Evolutionary conservation across 495 filamentous ascomycete species (phyloP).

Genomic region (Podospora pseudocomata): DNA sequence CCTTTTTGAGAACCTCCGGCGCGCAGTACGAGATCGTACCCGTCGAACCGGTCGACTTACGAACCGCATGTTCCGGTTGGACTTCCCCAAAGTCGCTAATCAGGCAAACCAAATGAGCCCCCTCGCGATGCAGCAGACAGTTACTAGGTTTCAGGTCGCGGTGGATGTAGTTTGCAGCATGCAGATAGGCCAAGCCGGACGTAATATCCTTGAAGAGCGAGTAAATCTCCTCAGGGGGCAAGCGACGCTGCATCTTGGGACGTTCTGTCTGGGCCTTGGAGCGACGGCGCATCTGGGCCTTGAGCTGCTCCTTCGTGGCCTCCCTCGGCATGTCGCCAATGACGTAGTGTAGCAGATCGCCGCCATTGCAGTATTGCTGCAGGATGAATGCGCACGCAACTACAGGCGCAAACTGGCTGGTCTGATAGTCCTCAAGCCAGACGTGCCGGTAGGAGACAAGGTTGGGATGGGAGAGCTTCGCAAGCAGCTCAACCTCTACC

Average conservation of each 20-base stretch:
- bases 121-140: conserved; percentile 79
- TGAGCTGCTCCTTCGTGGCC: conserved; percentile 73
- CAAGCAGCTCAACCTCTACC: conserved; percentile 86
- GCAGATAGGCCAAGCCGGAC: conserved; percentile 83
- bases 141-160: conserved; percentile 95
- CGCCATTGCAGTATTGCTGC: conserved; percentile 93
- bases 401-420: conserved; percentile 80
- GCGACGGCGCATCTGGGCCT: conserved; percentile 75
- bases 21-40: conserved; percentile 98
- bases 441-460: conserved; percentile 96
- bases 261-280: conserved; percentile 54
- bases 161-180: conserved; percentile 92
- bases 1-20: conserved; percentile 78
- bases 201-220: conserved; percentile 96
- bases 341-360: conserved; percentile 86
- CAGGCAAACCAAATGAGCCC: conserved; percentile 66
- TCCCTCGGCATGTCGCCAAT: conserved; percentile 59
- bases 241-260: conserved; percentile 53
- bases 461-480: conserved; percentile 88
- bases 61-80: conserved; percentile 70
- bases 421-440: conserved; percentile 87
- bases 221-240: conserved; percentile 89
- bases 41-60: conserved; percentile 87
- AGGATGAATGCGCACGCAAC: conserved; percentile 95
- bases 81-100: conserved; percentile 98